A percentile compares a stretch with the other conserved stretches of the same genome.
phyloP scores from a whole-genome alignment of 164 flowering plant species.

The Protea cynaroides region DNA sequence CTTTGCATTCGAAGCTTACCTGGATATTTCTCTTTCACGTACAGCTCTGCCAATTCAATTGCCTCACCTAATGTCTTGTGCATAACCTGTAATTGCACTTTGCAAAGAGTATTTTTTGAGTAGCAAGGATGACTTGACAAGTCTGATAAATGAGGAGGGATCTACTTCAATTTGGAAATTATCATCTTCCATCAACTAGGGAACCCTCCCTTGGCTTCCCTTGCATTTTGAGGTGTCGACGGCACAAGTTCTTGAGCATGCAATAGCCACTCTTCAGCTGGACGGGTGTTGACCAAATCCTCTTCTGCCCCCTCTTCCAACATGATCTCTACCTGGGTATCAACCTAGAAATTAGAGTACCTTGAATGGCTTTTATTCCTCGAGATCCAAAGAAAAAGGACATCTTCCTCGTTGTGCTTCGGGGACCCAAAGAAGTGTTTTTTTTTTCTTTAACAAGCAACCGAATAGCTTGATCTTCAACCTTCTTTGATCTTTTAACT shows the following conservation, averaged over 20 bases:
- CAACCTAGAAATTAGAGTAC: conserved; percentile 7
- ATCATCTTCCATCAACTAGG: conserved; percentile 68
- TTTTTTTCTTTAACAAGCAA: conserved; percentile 22
- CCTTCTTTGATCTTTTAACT: conserved; percentile 1
- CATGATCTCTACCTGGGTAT: conserved; percentile 24
- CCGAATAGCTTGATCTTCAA: conserved; percentile 23
- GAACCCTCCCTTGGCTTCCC: conserved; percentile 47
- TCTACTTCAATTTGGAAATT: conserved; percentile 48
- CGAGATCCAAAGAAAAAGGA: conserved; percentile 11
- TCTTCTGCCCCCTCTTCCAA: conserved; percentile 34
- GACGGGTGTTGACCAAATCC: conserved; percentile 14
- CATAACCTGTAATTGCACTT: conserved; percentile 67
- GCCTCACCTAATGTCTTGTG: conserved; percentile 41
- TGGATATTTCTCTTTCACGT: conserved; percentile 44
- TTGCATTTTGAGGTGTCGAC: conserved; percentile 42
- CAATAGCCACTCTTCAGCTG: conserved; percentile 48
- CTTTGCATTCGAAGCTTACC: conserved; percentile 86
- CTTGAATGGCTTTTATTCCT: conserved; percentile 24
- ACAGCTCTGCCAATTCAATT: conserved; percentile 45
- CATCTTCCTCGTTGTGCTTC: conserved; percentile 18
- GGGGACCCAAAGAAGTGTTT: conserved; percentile 1
- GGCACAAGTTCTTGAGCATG: conserved; percentile 54
- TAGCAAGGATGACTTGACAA: conserved; percentile 76
- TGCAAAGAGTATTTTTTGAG: conserved; percentile 64
- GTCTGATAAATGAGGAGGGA: conserved; percentile 57